Evolutionary conservation across 2,329 filamentous ascomycete species (phyloP).

Genomic region (Sporothrix sp.): DNA sequence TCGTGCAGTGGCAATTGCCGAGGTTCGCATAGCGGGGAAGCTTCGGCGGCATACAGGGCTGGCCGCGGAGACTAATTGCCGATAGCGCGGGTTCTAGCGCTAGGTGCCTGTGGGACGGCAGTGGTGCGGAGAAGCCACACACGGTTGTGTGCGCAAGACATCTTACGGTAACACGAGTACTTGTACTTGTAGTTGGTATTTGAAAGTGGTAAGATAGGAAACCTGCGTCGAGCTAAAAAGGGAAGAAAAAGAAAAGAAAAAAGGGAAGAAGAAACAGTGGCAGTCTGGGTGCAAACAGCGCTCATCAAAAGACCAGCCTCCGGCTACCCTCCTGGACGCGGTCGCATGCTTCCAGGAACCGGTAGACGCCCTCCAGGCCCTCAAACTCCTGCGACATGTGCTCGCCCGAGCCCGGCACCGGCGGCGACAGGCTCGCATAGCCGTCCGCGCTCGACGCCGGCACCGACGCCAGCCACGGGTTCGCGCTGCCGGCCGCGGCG

Average conservation of each 20-base stretch:
- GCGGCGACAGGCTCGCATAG: constrained; percentile 42
- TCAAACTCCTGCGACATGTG: constrained; percentile 41
- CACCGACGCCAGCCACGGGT: constrained; percentile 34
- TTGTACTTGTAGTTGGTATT: too few relatives aligned
- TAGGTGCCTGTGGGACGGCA: too few relatives aligned
- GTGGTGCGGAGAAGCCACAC: background rate
- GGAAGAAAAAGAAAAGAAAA: constrained; percentile 2
- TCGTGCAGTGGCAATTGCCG: constrained; percentile 7
- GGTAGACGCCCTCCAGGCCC: constrained; percentile 47
- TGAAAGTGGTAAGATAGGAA: too few relatives aligned
- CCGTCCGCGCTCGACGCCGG: constrained; percentile 32
- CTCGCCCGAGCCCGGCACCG: constrained; percentile 32
- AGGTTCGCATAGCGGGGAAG: constrained; percentile 12
- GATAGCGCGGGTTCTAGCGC: too few relatives aligned
- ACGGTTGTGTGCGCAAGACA: background rate
- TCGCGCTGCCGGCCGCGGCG: background rate
- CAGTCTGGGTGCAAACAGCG: background rate
- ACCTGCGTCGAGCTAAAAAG: constrained; percentile 8
- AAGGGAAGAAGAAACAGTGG: background rate
- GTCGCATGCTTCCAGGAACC: constrained; percentile 50
- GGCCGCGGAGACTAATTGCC: background rate
- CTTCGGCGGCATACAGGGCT: background rate
- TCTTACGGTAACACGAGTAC: too few relatives aligned
- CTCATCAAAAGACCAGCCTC: background rate
- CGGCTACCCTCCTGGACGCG: constrained; percentile 20